A percentile compares a stretch with the other conserved stretches of the same genome.
Evolutionary conservation across 768 basidiomycete genomes (phyloP).

Genomic region (Heimioporus sp.): DNA sequence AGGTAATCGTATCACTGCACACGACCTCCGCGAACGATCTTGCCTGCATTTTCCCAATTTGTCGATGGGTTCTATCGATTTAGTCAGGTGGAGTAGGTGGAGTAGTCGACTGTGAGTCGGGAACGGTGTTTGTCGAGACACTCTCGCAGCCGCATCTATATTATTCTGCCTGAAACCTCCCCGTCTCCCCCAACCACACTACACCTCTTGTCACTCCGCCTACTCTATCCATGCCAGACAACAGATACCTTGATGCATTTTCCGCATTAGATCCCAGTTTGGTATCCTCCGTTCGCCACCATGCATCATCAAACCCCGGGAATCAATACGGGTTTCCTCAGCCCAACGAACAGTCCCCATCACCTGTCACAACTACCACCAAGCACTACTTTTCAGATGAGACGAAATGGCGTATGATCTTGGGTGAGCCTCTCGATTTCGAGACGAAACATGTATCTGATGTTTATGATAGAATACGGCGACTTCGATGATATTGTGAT

Average conservation of each 20-base stretch:
- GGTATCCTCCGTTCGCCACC: background rate
- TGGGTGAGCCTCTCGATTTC: background rate
- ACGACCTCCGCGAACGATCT: background rate
- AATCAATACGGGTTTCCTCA: slow-evolving; percentile 8
- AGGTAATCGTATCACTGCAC: background rate
- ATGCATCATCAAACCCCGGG: background rate
- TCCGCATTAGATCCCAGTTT: background rate
- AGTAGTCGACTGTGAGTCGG: no score
- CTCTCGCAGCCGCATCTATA: background rate
- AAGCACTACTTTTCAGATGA: slow-evolving; percentile 8
- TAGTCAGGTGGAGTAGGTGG: background rate
- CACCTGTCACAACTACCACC: slow-evolving; percentile 1
- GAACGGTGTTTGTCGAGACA: no score
- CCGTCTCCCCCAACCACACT: background rate
- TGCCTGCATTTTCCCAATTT: background rate
- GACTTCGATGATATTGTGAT: slow-evolving; percentile 10
- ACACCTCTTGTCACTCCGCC: background rate
- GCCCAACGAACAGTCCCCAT: background rate
- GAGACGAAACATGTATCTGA: background rate
- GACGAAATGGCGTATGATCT: slow-evolving; percentile 1
- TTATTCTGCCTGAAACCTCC: no score
- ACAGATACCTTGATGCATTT: background rate
- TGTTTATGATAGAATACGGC: slow-evolving; percentile 1
- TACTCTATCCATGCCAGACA: background rate
- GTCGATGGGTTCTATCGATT: background rate